A percentile compares a stretch with the other conserved stretches of the same genome.
Evolutionary conservation across 2,329 filamentous ascomycete species (phyloP).

Genomic region (Westerdykella sp.): DNA sequence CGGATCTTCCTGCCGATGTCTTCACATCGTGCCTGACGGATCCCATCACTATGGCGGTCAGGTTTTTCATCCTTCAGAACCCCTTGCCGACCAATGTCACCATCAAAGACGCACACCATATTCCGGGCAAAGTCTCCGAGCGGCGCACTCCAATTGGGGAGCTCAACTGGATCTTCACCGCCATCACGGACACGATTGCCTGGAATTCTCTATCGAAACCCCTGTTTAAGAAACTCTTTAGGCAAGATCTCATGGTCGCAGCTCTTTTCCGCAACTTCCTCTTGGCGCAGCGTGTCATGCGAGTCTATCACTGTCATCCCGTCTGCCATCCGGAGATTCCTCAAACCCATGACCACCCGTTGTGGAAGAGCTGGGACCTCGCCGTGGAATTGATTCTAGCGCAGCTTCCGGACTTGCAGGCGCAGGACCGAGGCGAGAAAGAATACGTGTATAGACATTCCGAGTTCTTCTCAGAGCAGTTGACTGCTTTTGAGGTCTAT

Average conservation of each 20-base stretch:
- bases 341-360: slow-evolving; percentile 85
- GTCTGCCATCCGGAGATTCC: slow-evolving; percentile 89
- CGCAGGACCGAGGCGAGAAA: slow-evolving; percentile 67
- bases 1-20: slow-evolving; percentile 83
- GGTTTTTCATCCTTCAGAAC: slow-evolving; percentile 94
- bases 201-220: slow-evolving; percentile 91
- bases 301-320: slow-evolving; percentile 90
- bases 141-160: slow-evolving; percentile 89
- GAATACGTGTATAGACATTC: slow-evolving; percentile 91
- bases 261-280: slow-evolving; percentile 95
- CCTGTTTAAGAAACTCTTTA: slow-evolving; percentile 92
- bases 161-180: slow-evolving; percentile 98
- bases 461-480: slow-evolving; percentile 91
- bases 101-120: slow-evolving; percentile 76
- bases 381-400: slow-evolving; percentile 91
- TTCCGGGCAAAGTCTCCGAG: slow-evolving; percentile 88
- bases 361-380: slow-evolving; percentile 97
- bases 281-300: slow-evolving; percentile 90
- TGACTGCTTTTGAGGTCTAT: slow-evolving; percentile 96
- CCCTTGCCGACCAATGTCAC: slow-evolving; percentile 62
- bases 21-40: slow-evolving; percentile 96
- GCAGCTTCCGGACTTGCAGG: slow-evolving; percentile 76
- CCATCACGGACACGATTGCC: slow-evolving; percentile 96
- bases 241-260: slow-evolving; percentile 98
- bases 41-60: slow-evolving; percentile 93